Percentiles rank a stretch among this genome's conserved stretches.
These are phyloP conservation scores for Aspergillus fructus DNA, from an alignment of 2,329 filamentous ascomycete species.

Conservation along the genomic window DNA sequence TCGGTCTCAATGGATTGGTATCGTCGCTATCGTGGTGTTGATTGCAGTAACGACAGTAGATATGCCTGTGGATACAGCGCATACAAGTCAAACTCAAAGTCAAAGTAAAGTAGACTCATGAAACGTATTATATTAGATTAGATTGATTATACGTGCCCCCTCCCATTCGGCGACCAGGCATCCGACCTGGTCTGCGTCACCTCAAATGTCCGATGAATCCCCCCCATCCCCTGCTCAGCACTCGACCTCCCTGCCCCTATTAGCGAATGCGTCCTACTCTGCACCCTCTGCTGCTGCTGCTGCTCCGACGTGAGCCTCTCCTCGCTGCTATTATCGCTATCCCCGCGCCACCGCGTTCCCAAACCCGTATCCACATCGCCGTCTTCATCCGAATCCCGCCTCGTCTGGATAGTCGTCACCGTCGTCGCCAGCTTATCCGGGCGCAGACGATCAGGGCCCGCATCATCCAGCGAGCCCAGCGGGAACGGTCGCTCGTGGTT, in stretches of 20 bases:
- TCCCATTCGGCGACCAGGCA: background rate
- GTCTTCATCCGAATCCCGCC: background rate
- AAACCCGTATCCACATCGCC: background rate
- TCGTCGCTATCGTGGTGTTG: too few species aligned
- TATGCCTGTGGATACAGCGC: too few species aligned
- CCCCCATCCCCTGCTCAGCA: background rate
- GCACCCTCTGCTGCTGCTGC: too few species aligned
- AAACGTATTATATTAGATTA: background rate
- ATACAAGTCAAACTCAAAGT: too few species aligned
- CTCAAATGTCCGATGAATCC: background rate
- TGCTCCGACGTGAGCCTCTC: constrained; percentile 1
- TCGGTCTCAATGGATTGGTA: too few species aligned
- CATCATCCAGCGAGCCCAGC: constrained; percentile 2
- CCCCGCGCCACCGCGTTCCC: background rate
- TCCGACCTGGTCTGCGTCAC: background rate
- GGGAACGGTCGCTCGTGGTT: background rate
- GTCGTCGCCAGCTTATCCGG: constrained; percentile 11
- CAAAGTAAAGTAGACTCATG: background rate
- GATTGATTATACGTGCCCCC: background rate
- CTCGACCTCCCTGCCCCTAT: background rate
- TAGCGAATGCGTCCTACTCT: background rate
- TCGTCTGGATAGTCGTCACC: constrained; percentile 6
- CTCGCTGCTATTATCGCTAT: background rate
- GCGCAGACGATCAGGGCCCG: background rate
- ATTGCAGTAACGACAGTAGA: too few species aligned